Evolutionary conservation across 495 filamentous ascomycete genomes (phyloP), one percentile per base, ranked within the genome.

Genomic region (Trypethelium eluteriae): DNA sequence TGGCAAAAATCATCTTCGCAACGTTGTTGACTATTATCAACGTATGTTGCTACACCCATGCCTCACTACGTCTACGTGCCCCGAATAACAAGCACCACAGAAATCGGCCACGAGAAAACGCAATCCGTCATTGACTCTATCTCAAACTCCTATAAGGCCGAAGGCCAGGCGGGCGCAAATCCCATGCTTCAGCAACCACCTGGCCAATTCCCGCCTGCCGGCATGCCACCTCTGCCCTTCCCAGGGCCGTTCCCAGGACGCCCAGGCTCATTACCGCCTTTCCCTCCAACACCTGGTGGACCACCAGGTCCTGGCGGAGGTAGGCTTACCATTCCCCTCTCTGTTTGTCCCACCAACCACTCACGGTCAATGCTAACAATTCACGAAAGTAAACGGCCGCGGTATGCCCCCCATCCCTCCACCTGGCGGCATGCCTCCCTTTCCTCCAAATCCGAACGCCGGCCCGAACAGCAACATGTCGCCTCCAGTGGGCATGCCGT

Each of bases 11-110:
- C 94, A 98, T 74, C 81, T 98, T 62, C 89, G 95, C 68, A 98
- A 98, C 76, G 94, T 98, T 12, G 85, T 96, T 71, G 92, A 96
- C 69, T 99, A 99, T 80, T 99, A 99, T 79, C 92, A 97, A 80
- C 91, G 91, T 94, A 82, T 62, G 81, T 74, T 25, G 25, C 53
- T 39, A 64, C 63, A n/a, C 63, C 68, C 57, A 46, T 53, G n/a
- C 50, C 18, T 41, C 3, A 67, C 38, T 34, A 47, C 41, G 5
- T 49, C 63, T 36, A 18, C 38, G 35, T n/a, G 11, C 49, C 47
- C 3, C 39, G n/a, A 38, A 6, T 46, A 12, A 49, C 56, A 36
- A 16, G n/a, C 66, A 36, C 6, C 35, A 2, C 75, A 95, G 92
- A 96, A 81, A 97, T 99, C 76, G 93, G 93, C 64, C 93, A 97